Conservation (phyloP, 257 asterid genomes). For the Solanum tarapatanum region DNA sequence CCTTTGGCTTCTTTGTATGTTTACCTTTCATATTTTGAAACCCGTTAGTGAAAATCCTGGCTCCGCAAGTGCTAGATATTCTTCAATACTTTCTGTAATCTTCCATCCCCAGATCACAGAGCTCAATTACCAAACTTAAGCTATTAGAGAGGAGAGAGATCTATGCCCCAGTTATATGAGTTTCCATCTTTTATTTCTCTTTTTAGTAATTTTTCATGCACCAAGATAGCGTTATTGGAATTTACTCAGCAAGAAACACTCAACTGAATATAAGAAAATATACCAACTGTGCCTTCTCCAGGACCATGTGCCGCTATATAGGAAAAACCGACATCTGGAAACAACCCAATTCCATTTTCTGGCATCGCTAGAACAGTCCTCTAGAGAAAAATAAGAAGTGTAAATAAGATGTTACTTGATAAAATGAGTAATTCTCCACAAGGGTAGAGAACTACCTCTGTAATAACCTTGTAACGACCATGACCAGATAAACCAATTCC, state of each 20-base stretch:
- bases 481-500: slow-evolving; percentile 97
- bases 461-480: slow-evolving; percentile 79
- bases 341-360: slow-evolving; percentile 92
- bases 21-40: background rate
- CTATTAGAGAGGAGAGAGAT: background rate
- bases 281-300: slow-evolving; percentile 97
- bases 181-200: background rate
- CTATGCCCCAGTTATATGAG: background rate
- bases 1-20: background rate
- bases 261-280: slow-evolving; percentile 4
- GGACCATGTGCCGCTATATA: slow-evolving; percentile 92
- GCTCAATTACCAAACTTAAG: background rate
- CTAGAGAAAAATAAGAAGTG: slow-evolving; percentile 27
- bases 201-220: background rate
- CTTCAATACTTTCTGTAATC: background rate
- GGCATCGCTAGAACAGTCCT: slow-evolving; percentile 98
- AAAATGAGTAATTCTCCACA: background rate
- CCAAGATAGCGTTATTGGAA: background rate
- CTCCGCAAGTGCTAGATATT: background rate
- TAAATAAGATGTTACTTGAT: background rate
- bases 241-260: background rate
- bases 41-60: background rate
- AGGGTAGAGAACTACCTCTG: slow-evolving; percentile 49
- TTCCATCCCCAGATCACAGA: background rate
- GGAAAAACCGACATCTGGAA: slow-evolving; percentile 98